Evolutionary conservation across 176 grass and related monocot genomes (phyloP).

Genomic region (Aechmea fasciata): DNA sequence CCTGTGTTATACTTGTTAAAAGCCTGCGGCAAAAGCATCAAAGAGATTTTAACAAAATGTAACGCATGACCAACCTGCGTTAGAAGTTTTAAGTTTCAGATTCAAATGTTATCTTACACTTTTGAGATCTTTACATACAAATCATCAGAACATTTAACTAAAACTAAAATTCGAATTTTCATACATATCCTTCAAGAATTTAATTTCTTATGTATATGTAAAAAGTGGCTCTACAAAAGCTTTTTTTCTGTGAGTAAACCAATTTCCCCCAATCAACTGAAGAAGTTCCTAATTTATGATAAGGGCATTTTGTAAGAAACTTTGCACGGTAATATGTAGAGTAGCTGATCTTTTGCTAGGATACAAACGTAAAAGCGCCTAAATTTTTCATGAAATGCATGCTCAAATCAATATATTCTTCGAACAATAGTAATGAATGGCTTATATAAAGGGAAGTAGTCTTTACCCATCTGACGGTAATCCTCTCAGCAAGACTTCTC

Average conservation of each 20-base stretch:
- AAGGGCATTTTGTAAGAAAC: too few species aligned
- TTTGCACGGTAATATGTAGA: too few species aligned
- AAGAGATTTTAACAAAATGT: conserved; percentile 1
- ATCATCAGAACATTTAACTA: too few species aligned
- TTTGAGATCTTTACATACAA: background rate
- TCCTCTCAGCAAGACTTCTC: conserved; percentile 51
- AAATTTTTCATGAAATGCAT: background rate
- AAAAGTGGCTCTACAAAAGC: too few species aligned
- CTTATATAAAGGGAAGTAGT: conserved; percentile 4
- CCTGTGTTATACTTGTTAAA: conserved; percentile 51
- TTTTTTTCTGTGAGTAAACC: too few species aligned
- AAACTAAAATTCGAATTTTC: too few species aligned
- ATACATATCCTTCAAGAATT: too few species aligned
- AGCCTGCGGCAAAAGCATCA: conserved; percentile 34
- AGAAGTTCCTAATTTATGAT: too few species aligned
- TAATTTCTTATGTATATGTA: too few species aligned
- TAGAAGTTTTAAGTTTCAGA: conserved; percentile 9
- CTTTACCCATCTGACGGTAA: conserved; percentile 93
- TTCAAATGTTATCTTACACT: background rate
- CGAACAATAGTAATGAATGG: background rate
- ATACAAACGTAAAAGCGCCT: background rate
- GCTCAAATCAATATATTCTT: background rate
- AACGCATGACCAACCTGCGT: conserved; percentile 1
- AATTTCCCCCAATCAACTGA: too few species aligned
- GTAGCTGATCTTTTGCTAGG: too few species aligned